Base-by-base conservation (phyloP, 805 yeast species). In the Nakazawaea ernobii region DNA sequence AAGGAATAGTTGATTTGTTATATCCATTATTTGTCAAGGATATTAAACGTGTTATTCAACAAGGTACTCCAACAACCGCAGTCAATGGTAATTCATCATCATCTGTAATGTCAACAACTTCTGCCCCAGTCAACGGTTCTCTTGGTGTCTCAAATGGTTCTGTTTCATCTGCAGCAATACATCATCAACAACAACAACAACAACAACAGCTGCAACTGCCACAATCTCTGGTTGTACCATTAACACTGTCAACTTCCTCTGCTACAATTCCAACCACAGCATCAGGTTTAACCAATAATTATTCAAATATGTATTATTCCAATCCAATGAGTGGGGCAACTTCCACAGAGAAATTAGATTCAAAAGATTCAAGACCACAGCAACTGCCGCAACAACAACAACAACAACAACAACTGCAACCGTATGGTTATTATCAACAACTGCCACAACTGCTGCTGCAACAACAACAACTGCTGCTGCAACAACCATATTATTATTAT, bases 11-110 rank as follows among this genome's bases (percentile, higher is more conserved):
- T 20, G 83, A 79, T 54, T 60, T 73, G 36, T 60, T 79, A 42
- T 79, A 79, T 55, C 84, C 84, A 2, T 63, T 79, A 42, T 79
- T 79, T 59, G 86, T 81, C 40, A 77, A 84, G 57, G 86, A 82
- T 60, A 82, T 82, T 55, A 81, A 82, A 61, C 57, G 60, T 42
- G 67, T 65, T 35, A 66, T 66, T 41, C 69, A 65, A 49, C 70
- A 66, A 49, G 69, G 69, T 8, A 60, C 67, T 3, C 68, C 69
- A 40, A 61, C 65, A 39, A 53, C 41, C 9, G 35, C 41, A 27
- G 32, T 30, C 10, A 17, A 20, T 32, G 41, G 37, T n/a, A n/a
- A 32, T 13, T 8, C 48, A 17, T 17, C 43, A 29, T 8, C 40
- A 7, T 24, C 39, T 6, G 44, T 32, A 6, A 15, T 35, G 48